phyloP scores from a whole-genome alignment of 1,284 basidiomycete genomes.

The Rhodotorula sp. region DNA sequence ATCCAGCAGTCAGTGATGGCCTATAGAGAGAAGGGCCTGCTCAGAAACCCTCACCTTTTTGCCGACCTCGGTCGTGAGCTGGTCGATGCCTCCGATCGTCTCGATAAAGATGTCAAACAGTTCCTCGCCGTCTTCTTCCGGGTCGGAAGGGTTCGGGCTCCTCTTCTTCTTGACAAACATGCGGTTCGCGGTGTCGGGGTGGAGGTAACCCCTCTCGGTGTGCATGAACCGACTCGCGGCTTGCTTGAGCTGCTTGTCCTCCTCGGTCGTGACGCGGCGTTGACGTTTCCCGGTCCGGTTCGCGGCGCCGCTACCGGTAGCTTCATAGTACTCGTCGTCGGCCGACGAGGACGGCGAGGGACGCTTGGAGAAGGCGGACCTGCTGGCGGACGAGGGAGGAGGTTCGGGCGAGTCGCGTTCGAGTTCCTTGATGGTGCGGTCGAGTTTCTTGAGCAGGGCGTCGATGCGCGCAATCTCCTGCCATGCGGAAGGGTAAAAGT shows the following conservation, averaged over 20 bases:
- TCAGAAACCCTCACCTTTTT: too few species aligned
- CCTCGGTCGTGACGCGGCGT: not conserved
- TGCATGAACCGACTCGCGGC: slow-evolving; percentile 4
- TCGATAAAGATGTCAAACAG: too few species aligned
- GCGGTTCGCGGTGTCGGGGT: not conserved
- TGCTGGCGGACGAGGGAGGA: too few species aligned
- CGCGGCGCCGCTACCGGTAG: not conserved
- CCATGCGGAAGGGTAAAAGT: not conserved
- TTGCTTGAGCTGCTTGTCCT: not conserved
- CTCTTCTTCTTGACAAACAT: not conserved
- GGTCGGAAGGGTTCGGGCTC: too few species aligned
- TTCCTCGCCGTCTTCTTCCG: too few species aligned
- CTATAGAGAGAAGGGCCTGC: too few species aligned
- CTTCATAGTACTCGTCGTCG: not conserved
- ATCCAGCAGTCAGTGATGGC: too few species aligned
- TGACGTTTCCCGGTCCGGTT: not conserved
- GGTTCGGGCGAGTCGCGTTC: not conserved
- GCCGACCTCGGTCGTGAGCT: too few species aligned
- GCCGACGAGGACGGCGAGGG: not conserved
- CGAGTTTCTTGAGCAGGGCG: not conserved
- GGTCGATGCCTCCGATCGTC: too few species aligned
- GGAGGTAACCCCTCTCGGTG: not conserved
- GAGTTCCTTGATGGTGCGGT: slow-evolving; percentile 1
- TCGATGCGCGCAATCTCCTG: not conserved
- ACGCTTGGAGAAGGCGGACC: not conserved